Conservation (phyloP, 2,329 filamentous ascomycete species). For the Calonectria montana region DNA sequence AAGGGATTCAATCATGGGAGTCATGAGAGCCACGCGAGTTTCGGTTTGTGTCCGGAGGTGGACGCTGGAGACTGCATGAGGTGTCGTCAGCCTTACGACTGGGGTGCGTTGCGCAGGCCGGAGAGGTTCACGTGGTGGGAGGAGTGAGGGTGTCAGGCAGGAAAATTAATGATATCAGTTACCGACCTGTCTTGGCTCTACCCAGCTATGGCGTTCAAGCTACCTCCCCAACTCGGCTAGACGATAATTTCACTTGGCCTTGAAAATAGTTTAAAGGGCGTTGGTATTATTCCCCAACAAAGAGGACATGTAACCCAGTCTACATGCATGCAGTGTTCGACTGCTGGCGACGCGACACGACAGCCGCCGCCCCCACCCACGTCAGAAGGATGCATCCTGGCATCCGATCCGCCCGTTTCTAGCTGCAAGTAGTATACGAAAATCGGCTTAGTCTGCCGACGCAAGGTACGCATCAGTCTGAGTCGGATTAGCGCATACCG, state of each 20-base stretch:
- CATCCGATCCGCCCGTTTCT: not conserved
- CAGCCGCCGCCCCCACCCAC: not conserved
- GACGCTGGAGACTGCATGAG: slow-evolving; percentile 11
- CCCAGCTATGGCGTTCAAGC: not conserved
- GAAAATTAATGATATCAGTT: not conserved
- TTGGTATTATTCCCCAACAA: not conserved
- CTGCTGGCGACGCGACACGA: not conserved
- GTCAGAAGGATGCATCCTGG: not conserved
- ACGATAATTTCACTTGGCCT: not conserved
- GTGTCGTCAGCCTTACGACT: slow-evolving; percentile 24
- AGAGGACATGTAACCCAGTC: slow-evolving; percentile 5
- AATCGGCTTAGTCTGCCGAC: not conserved
- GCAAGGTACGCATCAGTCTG: not conserved
- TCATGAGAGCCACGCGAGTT: slow-evolving; percentile 2
- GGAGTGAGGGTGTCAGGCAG: not conserved
- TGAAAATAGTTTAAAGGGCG: not conserved
- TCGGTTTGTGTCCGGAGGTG: slow-evolving; percentile 1
- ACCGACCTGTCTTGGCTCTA: not conserved
- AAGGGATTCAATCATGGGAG: not conserved
- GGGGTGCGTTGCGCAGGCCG: not conserved
- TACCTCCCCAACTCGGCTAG: not conserved
- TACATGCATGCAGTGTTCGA: not conserved
- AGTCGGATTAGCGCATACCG: not conserved
- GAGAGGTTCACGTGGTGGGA: slow-evolving; percentile 23
- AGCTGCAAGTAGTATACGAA: not conserved